Percentiles rank a stretch among this genome's conserved stretches.
Conservation (phyloP, 768 basidiomycete species). For the Cytidiella melzeri region DNA sequence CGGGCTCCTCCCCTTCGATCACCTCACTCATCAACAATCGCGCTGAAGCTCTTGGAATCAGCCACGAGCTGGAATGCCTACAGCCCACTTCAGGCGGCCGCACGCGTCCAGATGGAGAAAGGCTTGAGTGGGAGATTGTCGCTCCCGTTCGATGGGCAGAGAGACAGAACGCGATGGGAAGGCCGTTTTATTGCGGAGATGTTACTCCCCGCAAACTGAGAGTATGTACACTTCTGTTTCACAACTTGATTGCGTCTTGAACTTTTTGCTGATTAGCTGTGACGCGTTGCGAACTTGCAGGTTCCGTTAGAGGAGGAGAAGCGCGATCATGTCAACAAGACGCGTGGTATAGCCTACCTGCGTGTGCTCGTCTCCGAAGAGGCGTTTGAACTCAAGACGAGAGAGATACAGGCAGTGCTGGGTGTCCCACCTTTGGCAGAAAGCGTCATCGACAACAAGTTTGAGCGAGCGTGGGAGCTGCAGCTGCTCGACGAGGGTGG, state of each 20-base stretch:
- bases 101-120: slow-evolving; percentile 45
- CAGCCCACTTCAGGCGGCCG: slow-evolving; percentile 49
- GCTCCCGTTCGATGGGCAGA: slow-evolving; percentile 23
- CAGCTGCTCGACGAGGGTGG: not conserved
- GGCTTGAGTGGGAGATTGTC: slow-evolving; percentile 54
- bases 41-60: slow-evolving; percentile 26
- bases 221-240: slow-evolving; percentile 32
- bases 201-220: slow-evolving; percentile 54
- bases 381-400: not conserved
- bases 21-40: slow-evolving; percentile 52
- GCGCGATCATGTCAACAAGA: not conserved
- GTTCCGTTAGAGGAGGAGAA: not conserved
- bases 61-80: slow-evolving; percentile 35
- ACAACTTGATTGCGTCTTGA: no score
- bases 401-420: not conserved
- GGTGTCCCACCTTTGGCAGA: not conserved
- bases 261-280: not conserved
- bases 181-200: slow-evolving; percentile 73
- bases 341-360: not conserved
- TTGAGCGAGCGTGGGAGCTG: not conserved
- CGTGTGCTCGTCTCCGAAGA: not conserved
- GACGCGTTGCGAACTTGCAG: not conserved
- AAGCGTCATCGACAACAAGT: not conserved
- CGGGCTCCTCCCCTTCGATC: slow-evolving; percentile 41
- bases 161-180: slow-evolving; percentile 22